phyloP scores from a whole-genome alignment of 306 rosid genomes.

The Boehmeria nivea region DNA sequence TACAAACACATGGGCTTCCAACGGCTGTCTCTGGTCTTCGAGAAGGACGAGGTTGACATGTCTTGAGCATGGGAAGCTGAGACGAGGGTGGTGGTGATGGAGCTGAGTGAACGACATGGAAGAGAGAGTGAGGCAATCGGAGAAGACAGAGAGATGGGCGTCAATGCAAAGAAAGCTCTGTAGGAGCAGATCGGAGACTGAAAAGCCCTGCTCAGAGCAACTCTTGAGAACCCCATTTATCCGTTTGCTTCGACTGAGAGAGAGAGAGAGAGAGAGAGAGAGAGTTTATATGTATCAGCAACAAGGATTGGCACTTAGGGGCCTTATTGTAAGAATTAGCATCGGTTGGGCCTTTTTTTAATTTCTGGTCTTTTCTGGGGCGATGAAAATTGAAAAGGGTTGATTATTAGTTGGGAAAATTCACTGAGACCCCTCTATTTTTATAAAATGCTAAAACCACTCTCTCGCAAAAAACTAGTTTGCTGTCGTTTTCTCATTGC shows the following conservation, averaged over 20 bases:
- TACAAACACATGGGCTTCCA: conserved; percentile 82
- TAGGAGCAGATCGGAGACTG: conserved; percentile 4
- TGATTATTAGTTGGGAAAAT: too few species aligned
- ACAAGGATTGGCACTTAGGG: too few species aligned
- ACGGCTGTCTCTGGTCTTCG: conserved; percentile 23
- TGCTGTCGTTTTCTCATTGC: too few species aligned
- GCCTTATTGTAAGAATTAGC: too few species aligned
- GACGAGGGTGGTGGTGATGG: conserved; percentile 44
- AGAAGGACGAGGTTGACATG: conserved; percentile 23
- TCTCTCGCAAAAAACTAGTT: too few species aligned
- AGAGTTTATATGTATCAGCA: too few species aligned
- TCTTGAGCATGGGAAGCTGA: conserved; percentile 35
- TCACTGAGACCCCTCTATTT: too few species aligned
- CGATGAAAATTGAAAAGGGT: too few species aligned
- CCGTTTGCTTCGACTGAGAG: not conserved
- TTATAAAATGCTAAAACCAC: too few species aligned
- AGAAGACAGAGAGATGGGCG: conserved; percentile 13
- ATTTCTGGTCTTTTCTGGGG: too few species aligned
- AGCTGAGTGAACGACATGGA: conserved; percentile 26
- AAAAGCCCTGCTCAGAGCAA: conserved; percentile 26
- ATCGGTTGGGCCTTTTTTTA: too few species aligned
- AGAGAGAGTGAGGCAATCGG: conserved; percentile 8
- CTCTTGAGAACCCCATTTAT: conserved; percentile 42
- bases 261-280: too few species aligned
- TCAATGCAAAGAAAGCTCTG: conserved; percentile 26